Base-by-base conservation (phyloP, 2,329 filamentous ascomycete species). In the Beauveria brongniartii region DNA sequence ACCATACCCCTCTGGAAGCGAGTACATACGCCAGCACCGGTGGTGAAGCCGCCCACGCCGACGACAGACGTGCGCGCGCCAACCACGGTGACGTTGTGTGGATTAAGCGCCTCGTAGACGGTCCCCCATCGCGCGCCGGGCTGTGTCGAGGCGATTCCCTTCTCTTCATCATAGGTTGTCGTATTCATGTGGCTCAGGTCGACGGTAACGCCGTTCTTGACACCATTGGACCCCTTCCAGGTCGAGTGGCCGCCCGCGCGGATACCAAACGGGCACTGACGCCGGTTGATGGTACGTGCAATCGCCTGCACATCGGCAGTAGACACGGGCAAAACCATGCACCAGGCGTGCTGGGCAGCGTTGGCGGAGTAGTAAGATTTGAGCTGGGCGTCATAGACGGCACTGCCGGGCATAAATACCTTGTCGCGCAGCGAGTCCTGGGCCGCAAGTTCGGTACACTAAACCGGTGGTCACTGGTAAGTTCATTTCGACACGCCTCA, bases 81-180 rank as follows among this genome's bases (percentile, higher is more conserved):
- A 0, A 75, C 70, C 0, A 78, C 75, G 3, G 72, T 70, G 4
- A 79, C 68, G 2, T 70, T 72, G 40, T 75, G 65, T 6, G 70
- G 66, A 53, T 69, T 66, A 1, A 72, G 63, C 10, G 61, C 51
- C 26, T 64, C 63, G 41, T 70, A 69, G 8, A 69, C 65, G 9
- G 64, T 59, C 1, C 61, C 62, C 80, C 80, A 83, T 5, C 73
- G 70, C 28, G 74, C 73, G 2, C 80, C 81, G 0, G 76, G 67
- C 10, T 69, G 65, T 6, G 74, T 69, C 3, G 64, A 68, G 3
- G 70, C 73, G 22, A 73, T 65, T 14, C 68, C 68, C 0, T 55
- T 68, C 2, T 65, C 58, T 0, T 55, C n/a, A 28, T 74, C 59
- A 47, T 72, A 73, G 0, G 68, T 69, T 0, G 69, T 73, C 14